Base-by-base conservation (phyloP, 306 rosid species). In the Acmispon strigosus region DNA sequence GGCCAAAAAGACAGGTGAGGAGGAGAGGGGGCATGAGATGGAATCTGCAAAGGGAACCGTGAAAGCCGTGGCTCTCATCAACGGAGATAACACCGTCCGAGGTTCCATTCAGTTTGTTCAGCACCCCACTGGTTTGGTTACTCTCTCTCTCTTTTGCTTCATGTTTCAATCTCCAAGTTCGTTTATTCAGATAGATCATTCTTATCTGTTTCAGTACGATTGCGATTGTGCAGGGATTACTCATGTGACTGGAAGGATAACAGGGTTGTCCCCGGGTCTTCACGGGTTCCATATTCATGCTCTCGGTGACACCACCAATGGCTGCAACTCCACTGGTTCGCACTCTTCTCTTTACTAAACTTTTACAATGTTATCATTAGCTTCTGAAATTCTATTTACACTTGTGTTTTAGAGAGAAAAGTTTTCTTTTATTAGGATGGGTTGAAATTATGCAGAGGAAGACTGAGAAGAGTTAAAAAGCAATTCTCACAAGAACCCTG, bases 71-170 rank as follows among this genome's bases (percentile, higher is more conserved):
- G 93, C 83, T 68, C 76, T 90, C 72, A 29, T 89, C 63, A 15
- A 67, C 44, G 96, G 96, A 67, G 82, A 75, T 34, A 42, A 64
- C 86, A 80, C 29, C 76, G 55, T 86, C 18, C 84, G 84, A 75
- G 96, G 96, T 37, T 81, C 83, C 72, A 69, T 90, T 77, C 86
- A 90, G 15, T 90, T 90, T 61, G 41, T 72, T 49, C 86, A 85
- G 66, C 69, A 74, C 22, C 45, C 85, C 56, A 59, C 58, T 63
- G 92, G 88, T 89, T 18, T 14, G 5, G 47, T 60, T 74, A 27
- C 36, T 65, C 69, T 77, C 41, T 83, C 32, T 42, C 62, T 70
- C 43, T 57, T 29, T 73, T 24, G 19, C 10, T 54, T 19, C 15
- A 22, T 10, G 15, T 66, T 16, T 37, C 14, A 36, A 11, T 9